Base-by-base conservation (phyloP, 176 grass and related monocot species). In the Chrysopogon serrulatus region DNA sequence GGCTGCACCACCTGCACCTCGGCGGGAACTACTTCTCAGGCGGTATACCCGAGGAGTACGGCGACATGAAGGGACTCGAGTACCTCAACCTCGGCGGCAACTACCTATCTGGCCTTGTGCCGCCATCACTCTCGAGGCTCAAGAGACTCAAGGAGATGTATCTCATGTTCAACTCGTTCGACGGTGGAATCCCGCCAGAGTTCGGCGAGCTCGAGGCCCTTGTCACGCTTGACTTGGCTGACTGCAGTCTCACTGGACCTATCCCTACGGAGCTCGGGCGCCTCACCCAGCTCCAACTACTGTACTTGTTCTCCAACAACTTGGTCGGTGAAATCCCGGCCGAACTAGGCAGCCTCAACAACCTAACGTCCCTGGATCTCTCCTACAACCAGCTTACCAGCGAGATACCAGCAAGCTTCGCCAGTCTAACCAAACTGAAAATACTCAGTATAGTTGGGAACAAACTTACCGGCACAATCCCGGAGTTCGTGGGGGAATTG, bases 11-110 rank as follows among this genome's bases (percentile, higher is more conserved):
- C 74, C 77, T 94, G 49, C 40, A 94, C 35, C 88, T 97, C 0
- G 95, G 95, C 15, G 74, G 95, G 0, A 97, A 97, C 71, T 87
- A 81, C 83, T 97, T 97, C 86, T 45, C 73, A 1, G 90, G 92
- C 15, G 16, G 18, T 16, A 89, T 97, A 39, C 92, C 90, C 0
- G 34, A 81, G 14, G 13, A 10, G n/a, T 97, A 88, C 73, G 79
- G 77, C 33, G 84, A 85, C 10, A 31, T 97, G 9, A 24, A 70
- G 0, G 5, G 5, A 1, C 92, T 97, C n/a, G 84, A 87, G 61
- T 94, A 79, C 72, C 95, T 97, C 15, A 74, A 35, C 18, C 89
- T 97, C 71, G 86, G 79, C 51, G 90, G 81, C 21, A 94, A 97
- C 47, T 13, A 0, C 0, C 77, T 97, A 4, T 42, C 76, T 0